Conservation (phyloP, 495 filamentous ascomycete species). For the Aspergillus steynii region DNA sequence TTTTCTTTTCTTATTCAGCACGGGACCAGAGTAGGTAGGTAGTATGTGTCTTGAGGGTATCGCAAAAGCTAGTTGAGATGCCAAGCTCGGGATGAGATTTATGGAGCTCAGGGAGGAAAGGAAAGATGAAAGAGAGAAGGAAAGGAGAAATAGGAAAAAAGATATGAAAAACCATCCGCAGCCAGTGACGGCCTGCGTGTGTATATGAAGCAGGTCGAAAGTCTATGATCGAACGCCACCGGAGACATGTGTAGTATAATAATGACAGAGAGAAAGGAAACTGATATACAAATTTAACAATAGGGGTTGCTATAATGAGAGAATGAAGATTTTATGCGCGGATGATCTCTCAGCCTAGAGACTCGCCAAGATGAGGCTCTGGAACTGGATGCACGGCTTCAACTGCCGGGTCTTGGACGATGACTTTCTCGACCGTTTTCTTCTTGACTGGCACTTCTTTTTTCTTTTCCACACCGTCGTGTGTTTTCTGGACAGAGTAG, state of each 20-base stretch:
- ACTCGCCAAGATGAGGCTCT: constrained; percentile 37
- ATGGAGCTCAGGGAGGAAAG: no score
- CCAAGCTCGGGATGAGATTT: no score
- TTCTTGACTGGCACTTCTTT: constrained; percentile 33
- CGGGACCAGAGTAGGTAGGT: not conserved
- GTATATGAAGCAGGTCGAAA: not conserved
- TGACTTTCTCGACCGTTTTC: constrained; percentile 27
- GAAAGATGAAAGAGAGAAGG: not conserved
- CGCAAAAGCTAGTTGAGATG: no score
- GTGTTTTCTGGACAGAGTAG: constrained; percentile 37
- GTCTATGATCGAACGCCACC: not conserved
- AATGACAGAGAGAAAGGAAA: not conserved
- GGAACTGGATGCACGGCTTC: constrained; percentile 17
- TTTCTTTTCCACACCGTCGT: constrained; percentile 30
- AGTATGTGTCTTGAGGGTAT: no score
- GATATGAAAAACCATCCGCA: not conserved
- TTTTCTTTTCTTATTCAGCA: not conserved
- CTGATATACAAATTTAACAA: not conserved
- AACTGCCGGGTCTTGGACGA: constrained; percentile 22
- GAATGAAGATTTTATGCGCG: not conserved
- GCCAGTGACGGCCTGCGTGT: not conserved
- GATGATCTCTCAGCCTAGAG: constrained; percentile 33
- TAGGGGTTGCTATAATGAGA: not conserved
- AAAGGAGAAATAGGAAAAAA: not conserved
- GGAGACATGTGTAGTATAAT: not conserved